Evolutionary conservation across 345 rosid species (phyloP), one percentile per base, ranked within the genome.

Genomic region (Passiflora organensis): DNA sequence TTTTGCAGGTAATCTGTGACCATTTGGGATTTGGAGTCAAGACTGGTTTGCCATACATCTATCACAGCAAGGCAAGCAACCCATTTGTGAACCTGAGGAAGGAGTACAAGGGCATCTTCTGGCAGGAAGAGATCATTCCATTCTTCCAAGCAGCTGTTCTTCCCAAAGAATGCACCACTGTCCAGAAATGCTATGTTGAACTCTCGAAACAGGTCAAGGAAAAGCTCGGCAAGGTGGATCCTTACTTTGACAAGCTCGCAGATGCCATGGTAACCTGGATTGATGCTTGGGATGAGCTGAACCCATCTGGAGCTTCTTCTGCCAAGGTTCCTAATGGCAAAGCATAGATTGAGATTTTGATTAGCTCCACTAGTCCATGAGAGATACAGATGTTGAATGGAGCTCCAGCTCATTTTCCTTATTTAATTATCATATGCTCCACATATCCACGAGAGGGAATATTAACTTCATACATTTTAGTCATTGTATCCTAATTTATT

Each of bases 221-320:
- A 25, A 74, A 67, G 42, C 74, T 80, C 5, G 68, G 72, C 16
- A 64, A 70, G 32, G 39, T 64, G 14, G 82, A 80, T 60, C 74
- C 82, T 28, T 77, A 80, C 72, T 74, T 80, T 51, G 38, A 24
- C 21, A 80, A 71, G 66, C 63, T 80, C 23, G 72, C 74, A 2
- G 85, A 74, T 53, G 80, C 72, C 41, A 80, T 80, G 85, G 72
- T 77, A 48, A 80, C 76, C 10, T 80, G 80, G 85, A 72, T 68
- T 51, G 76, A 77, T 54, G 78, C 82, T 39, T 80, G 84, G 84
- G 76, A 76, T 36, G 82, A 76, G 36, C 74, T 77, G 24, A 80
- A 71, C 63, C 19, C 67, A 13, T 17, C 62, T 28, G 34, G 34
- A 8, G 34, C 34, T 28, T 3, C 34, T 28, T 3, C 34, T 28